Percentiles rank a stretch among this genome's conserved stretches.
These are phyloP conservation scores for Salix exigua DNA, from an alignment of 345 rosid species.

Conservation along the genomic window DNA sequence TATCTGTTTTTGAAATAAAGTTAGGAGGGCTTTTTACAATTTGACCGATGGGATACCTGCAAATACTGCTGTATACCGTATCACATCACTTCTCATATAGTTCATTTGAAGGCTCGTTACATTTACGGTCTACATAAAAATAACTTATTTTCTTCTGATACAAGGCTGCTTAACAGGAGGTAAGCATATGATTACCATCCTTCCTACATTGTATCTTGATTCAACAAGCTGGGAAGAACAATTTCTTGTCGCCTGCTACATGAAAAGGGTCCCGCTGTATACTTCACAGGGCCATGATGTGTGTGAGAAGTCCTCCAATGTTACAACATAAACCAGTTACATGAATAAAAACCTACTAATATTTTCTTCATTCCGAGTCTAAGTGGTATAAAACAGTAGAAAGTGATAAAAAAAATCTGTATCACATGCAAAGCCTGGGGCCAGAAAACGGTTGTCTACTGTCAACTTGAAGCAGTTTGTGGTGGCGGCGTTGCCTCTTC, in stretches of 20 bases:
- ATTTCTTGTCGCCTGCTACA: background rate
- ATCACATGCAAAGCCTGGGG: too few relatives aligned
- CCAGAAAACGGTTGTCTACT: background rate
- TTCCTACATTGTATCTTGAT: background rate
- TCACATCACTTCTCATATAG: background rate
- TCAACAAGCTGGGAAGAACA: background rate
- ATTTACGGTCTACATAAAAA: background rate
- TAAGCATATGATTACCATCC: background rate
- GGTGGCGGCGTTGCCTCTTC: background rate
- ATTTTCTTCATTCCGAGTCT: background rate
- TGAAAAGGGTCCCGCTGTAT: too few relatives aligned
- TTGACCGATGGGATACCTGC: background rate
- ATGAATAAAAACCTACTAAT: background rate
- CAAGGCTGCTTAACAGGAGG: background rate
- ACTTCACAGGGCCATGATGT: background rate
- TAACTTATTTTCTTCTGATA: background rate
- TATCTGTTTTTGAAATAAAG: too few relatives aligned
- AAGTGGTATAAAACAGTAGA: background rate
- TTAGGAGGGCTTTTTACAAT: too few relatives aligned
- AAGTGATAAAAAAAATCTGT: too few relatives aligned
- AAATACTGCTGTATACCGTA: background rate
- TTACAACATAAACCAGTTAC: background rate
- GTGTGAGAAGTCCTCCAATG: background rate
- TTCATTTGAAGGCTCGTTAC: background rate
- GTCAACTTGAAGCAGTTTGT: constrained; percentile 2